Percentiles rank a stretch among this genome's conserved stretches.
These are phyloP conservation scores for Candida bentonensis DNA, from an alignment of 805 yeast genomes.

Conservation along the genomic window DNA sequence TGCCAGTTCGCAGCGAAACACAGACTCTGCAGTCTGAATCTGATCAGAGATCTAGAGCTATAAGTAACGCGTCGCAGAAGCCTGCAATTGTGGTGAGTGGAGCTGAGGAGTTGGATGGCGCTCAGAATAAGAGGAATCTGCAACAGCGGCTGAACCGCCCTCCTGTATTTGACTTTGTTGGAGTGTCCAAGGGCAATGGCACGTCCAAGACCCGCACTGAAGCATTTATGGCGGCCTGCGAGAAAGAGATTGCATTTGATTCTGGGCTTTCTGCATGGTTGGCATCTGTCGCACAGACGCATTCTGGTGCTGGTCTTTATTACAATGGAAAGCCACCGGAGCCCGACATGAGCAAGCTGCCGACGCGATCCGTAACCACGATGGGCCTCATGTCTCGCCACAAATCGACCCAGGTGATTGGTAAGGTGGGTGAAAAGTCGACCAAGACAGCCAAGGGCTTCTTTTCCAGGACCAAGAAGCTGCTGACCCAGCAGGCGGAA, in stretches of 20 bases:
- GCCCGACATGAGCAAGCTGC: conserved; percentile 1
- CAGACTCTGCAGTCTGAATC: no score
- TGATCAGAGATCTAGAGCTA: background rate
- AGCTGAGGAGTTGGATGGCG: no score
- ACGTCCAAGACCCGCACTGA: conserved; percentile 9
- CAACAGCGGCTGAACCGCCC: conserved; percentile 7
- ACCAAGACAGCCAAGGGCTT: conserved; percentile 12
- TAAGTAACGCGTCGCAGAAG: background rate
- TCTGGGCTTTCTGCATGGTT: conserved; percentile 14
- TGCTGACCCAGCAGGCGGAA: conserved; percentile 4
- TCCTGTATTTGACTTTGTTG: conserved; percentile 15
- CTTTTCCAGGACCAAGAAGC: conserved; percentile 15
- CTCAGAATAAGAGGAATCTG: background rate
- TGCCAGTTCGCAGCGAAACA: no score
- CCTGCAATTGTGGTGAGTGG: background rate
- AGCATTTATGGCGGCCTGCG: conserved; percentile 3
- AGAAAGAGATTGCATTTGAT: conserved; percentile 10
- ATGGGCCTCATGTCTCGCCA: conserved; percentile 1
- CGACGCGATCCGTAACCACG: background rate
- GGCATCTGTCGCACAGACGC: background rate
- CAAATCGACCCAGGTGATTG: conserved; percentile 8
- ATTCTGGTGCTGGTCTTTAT: conserved; percentile 4
- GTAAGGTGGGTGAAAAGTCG: conserved; percentile 16
- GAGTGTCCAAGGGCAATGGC: conserved; percentile 5
- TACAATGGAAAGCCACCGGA: conserved; percentile 10